Base-by-base conservation (phyloP, 768 basidiomycete species). In the Chiua virens region DNA sequence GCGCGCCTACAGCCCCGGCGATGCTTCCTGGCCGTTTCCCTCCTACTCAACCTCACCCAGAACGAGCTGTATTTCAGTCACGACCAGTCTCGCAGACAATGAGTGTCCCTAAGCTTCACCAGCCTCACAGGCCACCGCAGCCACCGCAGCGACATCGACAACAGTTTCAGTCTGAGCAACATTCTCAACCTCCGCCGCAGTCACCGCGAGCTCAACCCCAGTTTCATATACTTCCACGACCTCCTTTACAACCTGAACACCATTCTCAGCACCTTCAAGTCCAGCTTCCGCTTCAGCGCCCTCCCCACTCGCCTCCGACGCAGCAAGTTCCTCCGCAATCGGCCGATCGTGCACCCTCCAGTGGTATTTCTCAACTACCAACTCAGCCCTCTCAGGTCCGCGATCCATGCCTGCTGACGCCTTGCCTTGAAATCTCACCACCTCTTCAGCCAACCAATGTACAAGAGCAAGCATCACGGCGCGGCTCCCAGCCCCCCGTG, bases 391-490 rank as follows among this genome's bases (percentile, higher is more conserved):
- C 40, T 6, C 53, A 49, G 45, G 51, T 43, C 18, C 22, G 28
- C 49, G 44, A 42, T 38, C 32, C 2, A 21, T 35, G 8, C 20
- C 20, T 37, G 40, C 35, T 18, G 15, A 40, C 40, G 4, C 42
- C 1, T 40, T 36, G 20, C 17, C 41, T 39, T 35, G 18, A 23
- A 30, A 34, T 32, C 42, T 43, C 30, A 27, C 30, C 54, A 54
- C 10, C 30, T 41, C 44, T 28, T 9, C 42, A 50, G 37, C 14
- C 49, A 34, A 40, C 11, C 20, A 40, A 27, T 15, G 36, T 25
- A n/a, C 62, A 52, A 47, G 52, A 51, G 21, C 49, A 53, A 30
- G 39, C 14, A 37, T 21, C 15, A n/a, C 64, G 47, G 23, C 47
- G 20, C 8, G 38, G 8, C 1, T 17, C 39, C 32, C 47, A 45